Base-by-base conservation (phyloP, 2,329 filamentous ascomycete genomes). In the Nothophoma quercina region DNA sequence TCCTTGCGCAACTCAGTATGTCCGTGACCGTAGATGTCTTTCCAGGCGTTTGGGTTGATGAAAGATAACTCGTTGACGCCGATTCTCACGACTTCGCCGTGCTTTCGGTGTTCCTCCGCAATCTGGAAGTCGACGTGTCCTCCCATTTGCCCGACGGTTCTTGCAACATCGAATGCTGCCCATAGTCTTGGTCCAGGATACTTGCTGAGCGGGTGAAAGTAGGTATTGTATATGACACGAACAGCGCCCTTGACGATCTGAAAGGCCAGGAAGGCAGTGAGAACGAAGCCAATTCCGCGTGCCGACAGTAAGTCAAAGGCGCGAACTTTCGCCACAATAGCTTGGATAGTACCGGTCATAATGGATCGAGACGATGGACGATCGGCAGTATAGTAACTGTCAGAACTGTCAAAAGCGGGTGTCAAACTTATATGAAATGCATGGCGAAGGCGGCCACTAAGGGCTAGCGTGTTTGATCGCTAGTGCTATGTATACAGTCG, bases 101-200 rank as follows among this genome's bases (percentile, higher is more conserved):
- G 77, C 55, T 73, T 67, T 7, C 63, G 48, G 45, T 79, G 77
- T 15, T 78, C 55, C 7, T 75, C 48, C 19, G 46, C 55, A 15
- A 69, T 41, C 7, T 49, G 39, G 4, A 35, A 34, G 23, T 71
- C 59, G 7, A 55, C 46, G 2, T 41, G 54, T 19, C 75, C 76
- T 1, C 23, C 60, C 23, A 59, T 55, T 1, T 54, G 44, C 15
- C 63, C 60, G n/a, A 63, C 46, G 19, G 67, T 62, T 32, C 70
- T 64, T 1, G 73, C 73, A 9, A 77, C 51, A n/a, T 70, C 64
- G 33, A 72, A 71, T 16, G 70, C 67, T 7, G 73, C 71, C 47
- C 63, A 55, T 6, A 74, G 44, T 30, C 65, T 74, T 1, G 78
- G 78, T 2, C 78, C 79, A 8, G 78, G 79, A 36, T 74, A 78